These are phyloP conservation scores for Ceratocystis lukuohia DNA, from an alignment of 2,329 filamentous ascomycete genomes.

Conservation along the genomic window DNA sequence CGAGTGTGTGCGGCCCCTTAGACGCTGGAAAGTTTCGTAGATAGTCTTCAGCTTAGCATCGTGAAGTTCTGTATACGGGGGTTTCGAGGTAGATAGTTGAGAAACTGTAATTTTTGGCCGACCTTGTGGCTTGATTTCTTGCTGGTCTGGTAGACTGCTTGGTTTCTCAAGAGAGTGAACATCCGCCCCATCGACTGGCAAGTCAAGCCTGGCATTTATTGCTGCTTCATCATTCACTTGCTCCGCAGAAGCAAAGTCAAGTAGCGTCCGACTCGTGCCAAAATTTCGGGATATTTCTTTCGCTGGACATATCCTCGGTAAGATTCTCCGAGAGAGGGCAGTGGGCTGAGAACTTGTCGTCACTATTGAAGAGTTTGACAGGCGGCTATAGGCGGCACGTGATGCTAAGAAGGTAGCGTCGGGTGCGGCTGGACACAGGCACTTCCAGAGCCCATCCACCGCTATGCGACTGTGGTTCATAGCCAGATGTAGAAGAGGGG, in stretches of 20 bases:
- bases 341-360: neutral
- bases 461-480: constrained; percentile 11
- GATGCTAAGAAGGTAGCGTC: constrained; percentile 11
- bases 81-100: constrained; percentile 8
- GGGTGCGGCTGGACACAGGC: constrained; percentile 41
- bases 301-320: neutral
- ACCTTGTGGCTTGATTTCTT: neutral
- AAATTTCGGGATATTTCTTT: neutral
- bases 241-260: neutral
- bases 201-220: neutral
- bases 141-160: neutral
- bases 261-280: neutral
- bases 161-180: neutral
- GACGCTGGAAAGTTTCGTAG: constrained; percentile 35
- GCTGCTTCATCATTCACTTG: neutral
- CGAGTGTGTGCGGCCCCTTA: constrained; percentile 25
- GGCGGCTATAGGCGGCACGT: neutral
- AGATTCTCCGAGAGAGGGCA: neutral
- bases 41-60: constrained; percentile 29
- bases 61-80: constrained; percentile 22
- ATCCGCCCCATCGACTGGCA: neutral
- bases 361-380: neutral
- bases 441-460: constrained; percentile 49
- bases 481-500: neutral
- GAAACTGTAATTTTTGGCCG: constrained; percentile 14